Conservation (phyloP, 306 rosid species). For the Carpinus fangiana region DNA sequence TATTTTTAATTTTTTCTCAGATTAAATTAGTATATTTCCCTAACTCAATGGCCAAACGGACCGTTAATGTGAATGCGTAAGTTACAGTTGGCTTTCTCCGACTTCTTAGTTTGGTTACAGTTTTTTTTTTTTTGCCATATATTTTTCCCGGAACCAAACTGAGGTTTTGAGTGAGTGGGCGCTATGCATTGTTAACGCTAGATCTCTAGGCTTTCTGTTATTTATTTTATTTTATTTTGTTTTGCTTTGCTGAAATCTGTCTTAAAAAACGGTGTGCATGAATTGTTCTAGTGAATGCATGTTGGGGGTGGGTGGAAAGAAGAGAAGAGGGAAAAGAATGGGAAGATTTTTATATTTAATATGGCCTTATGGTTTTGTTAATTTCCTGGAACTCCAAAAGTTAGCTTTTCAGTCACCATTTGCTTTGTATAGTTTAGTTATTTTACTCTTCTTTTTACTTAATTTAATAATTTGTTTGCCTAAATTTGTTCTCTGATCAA, state of each 20-base stretch:
- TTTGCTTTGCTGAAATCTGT: neutral
- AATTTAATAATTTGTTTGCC: neutral
- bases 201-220: too few species aligned
- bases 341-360: neutral
- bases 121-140: neutral
- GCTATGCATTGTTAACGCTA: neutral
- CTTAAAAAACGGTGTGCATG: neutral
- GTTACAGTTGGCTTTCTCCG: neutral
- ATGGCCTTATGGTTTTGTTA: neutral
- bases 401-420: neutral
- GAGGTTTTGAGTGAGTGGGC: constrained; percentile 4
- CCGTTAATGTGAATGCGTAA: neutral
- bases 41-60: neutral
- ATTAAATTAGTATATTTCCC: neutral
- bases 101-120: neutral
- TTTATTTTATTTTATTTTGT: neutral
- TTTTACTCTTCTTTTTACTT: neutral
- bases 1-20: neutral
- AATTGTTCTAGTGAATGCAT: neutral
- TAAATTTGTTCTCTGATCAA: neutral
- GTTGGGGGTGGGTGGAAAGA: too few species aligned
- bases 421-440: neutral
- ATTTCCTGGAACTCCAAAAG: neutral
- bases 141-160: constrained; percentile 1
- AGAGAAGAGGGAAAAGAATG: neutral